Evolutionary conservation across 305 asterid genomes (phyloP).

Genomic region (Fraxinus sp.): DNA sequence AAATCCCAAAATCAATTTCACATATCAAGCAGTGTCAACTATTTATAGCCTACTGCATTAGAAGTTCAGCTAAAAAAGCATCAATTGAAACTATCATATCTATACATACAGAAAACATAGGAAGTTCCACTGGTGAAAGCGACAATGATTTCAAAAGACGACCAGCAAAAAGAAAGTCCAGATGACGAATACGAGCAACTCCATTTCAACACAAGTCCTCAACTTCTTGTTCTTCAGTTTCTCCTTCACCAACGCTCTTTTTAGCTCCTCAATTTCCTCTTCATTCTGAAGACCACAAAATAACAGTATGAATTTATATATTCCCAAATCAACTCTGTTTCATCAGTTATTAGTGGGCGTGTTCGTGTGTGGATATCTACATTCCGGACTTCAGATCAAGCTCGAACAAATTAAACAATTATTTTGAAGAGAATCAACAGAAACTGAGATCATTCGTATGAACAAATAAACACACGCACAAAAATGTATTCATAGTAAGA

Average conservation of each 20-base stretch:
- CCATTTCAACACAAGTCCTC: conserved; percentile 28
- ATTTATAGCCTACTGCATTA: neutral
- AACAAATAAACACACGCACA: neutral
- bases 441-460: neutral
- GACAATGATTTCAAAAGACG: conserved; percentile 7
- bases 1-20: neutral
- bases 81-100: neutral
- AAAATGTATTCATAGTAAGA: neutral
- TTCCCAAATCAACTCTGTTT: neutral
- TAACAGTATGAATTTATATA: neutral
- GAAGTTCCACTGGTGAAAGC: neutral
- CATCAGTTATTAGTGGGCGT: neutral
- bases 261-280: conserved; percentile 34
- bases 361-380: neutral
- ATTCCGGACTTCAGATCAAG: neutral
- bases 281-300: conserved; percentile 30
- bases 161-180: conserved; percentile 36
- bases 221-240: conserved; percentile 40
- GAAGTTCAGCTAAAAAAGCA: neutral
- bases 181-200: conserved; percentile 27
- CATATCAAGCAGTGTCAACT: neutral
- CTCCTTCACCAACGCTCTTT: conserved; percentile 36
- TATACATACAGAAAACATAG: neutral
- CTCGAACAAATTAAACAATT: neutral
- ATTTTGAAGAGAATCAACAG: neutral